Evolutionary conservation across 148 eudicot genomes (phyloP).

Genomic region (Chenopodium formosanum): DNA sequence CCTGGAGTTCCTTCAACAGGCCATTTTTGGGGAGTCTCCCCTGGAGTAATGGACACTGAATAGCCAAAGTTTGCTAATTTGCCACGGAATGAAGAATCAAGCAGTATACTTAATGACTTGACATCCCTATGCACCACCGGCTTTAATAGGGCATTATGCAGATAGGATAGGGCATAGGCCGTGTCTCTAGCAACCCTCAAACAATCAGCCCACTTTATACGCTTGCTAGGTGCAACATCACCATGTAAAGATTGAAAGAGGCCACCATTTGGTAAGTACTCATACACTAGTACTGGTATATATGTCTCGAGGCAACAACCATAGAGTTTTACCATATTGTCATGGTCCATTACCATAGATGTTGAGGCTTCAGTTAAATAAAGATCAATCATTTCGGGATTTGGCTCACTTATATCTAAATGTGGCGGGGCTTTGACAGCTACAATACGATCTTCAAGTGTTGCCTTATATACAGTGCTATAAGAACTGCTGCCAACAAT

Average conservation of each 20-base stretch:
- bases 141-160: conserved; percentile 34
- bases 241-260: conserved; percentile 15
- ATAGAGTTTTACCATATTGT: conserved; percentile 16
- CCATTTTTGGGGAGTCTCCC: conserved; percentile 22
- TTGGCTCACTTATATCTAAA: neutral
- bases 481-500: conserved; percentile 6
- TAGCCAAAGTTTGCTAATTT: conserved; percentile 27
- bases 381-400: neutral
- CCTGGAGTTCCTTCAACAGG: conserved; percentile 37
- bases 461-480: conserved; percentile 16
- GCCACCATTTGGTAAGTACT: conserved; percentile 8
- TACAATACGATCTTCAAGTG: conserved; percentile 24
- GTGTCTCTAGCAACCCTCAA: conserved; percentile 23
- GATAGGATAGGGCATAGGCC: conserved; percentile 35
- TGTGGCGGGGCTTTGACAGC: conserved; percentile 2
- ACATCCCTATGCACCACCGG: conserved; percentile 37
- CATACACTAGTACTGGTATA: conserved; percentile 28
- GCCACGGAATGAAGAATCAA: conserved; percentile 19
- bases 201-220: conserved; percentile 25
- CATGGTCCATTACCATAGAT: conserved; percentile 13
- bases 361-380: conserved; percentile 25
- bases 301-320: conserved; percentile 38
- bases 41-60: conserved; percentile 28
- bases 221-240: neutral
- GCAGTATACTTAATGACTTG: conserved; percentile 17